Conservation (phyloP, 805 yeast genomes). For the Cyberlindnera samutprakarnensis region DNA sequence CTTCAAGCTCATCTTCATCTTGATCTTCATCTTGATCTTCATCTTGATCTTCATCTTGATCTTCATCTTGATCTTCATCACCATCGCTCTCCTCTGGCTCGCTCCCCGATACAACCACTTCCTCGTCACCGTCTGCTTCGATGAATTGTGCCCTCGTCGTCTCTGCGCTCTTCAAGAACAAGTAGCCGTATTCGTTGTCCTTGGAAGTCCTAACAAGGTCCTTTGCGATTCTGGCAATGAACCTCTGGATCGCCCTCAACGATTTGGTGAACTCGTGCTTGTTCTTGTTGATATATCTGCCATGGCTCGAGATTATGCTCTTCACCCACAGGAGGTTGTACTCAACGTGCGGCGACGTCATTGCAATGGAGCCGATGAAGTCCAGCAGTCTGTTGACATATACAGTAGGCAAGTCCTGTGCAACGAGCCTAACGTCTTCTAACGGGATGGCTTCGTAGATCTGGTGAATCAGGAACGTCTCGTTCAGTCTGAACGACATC, state of each 20-base stretch:
- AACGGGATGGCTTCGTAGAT: conserved; percentile 70
- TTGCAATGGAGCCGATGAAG: conserved; percentile 61
- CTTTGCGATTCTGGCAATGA: conserved; percentile 65
- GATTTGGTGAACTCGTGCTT: conserved; percentile 57
- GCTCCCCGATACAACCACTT: conserved; percentile 10
- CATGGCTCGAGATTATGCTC: conserved; percentile 62
- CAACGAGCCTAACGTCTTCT: conserved; percentile 60
- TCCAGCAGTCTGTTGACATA: conserved; percentile 61
- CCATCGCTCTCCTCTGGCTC: conserved; percentile 8
- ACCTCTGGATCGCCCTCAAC: conserved; percentile 66
- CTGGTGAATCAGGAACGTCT: conserved; percentile 58
- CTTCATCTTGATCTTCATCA: conserved; percentile 9
- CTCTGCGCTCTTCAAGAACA: conserved; percentile 36
- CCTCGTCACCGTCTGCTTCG: conserved; percentile 9
- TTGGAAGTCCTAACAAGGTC: conserved; percentile 53
- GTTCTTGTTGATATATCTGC: conserved; percentile 58
- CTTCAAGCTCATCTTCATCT: conserved; percentile 9
- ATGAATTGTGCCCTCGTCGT: conserved; percentile 20
- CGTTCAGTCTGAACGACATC: conserved; percentile 92
- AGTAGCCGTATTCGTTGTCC: conserved; percentile 46
- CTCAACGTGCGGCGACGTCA: conserved; percentile 77
- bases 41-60: conserved; percentile 11
- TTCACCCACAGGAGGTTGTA: conserved; percentile 79
- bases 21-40: conserved; percentile 10
- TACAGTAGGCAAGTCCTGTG: conserved; percentile 65